These are phyloP conservation scores for Pleurotus djamor DNA, from an alignment of 768 basidiomycete genomes.

Conservation along the genomic window DNA sequence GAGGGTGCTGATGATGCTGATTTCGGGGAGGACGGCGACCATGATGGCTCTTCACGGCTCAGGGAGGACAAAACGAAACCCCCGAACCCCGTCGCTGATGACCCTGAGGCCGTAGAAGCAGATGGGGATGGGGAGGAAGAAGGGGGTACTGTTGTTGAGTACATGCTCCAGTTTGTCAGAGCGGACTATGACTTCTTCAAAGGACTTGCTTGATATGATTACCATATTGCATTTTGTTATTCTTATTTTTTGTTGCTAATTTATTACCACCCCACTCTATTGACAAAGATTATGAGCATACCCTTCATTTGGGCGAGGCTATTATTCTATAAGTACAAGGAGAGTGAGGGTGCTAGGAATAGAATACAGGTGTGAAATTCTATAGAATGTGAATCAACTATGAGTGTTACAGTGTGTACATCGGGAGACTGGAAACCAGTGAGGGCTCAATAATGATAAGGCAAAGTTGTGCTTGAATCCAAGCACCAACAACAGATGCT, in stretches of 20 bases:
- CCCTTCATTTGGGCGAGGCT: too few species aligned
- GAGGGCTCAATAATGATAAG: too few species aligned
- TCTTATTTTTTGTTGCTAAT: slow-evolving; percentile 7
- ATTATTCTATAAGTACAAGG: too few species aligned
- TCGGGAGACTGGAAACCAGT: too few species aligned
- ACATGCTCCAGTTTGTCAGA: slow-evolving; percentile 73
- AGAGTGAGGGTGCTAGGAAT: too few species aligned
- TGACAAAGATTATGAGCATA: too few species aligned
- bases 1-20: slow-evolving; percentile 83
- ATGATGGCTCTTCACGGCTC: slow-evolving; percentile 3
- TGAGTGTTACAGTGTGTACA: too few species aligned
- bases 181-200: slow-evolving; percentile 66
- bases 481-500: too few species aligned
- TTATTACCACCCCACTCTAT: not conserved
- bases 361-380: too few species aligned
- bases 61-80: not conserved
- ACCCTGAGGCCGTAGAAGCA: slow-evolving; percentile 15
- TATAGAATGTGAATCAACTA: too few species aligned
- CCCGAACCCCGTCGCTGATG: slow-evolving; percentile 8
- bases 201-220: slow-evolving; percentile 61
- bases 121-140: slow-evolving; percentile 47
- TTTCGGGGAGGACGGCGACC: slow-evolving; percentile 50
- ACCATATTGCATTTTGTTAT: slow-evolving; percentile 8
- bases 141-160: slow-evolving; percentile 78
- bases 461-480: too few species aligned